Conservation (phyloP, 2,329 filamentous ascomycete genomes). For the Paracorniculantispora psalliotae region DNA sequence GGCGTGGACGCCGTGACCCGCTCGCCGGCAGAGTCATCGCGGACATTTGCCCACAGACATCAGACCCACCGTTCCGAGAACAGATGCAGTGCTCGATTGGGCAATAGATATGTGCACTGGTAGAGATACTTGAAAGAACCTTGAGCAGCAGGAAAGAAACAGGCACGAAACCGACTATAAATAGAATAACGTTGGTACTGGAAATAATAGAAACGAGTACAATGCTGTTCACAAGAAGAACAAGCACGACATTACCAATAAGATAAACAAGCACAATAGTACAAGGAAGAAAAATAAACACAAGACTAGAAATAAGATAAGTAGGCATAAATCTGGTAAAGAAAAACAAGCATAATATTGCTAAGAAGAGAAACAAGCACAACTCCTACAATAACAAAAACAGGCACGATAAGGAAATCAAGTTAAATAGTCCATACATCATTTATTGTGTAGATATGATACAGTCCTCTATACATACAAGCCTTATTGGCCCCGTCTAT, state of each 20-base stretch:
- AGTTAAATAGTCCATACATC: too few species aligned
- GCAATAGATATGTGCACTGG: too few species aligned
- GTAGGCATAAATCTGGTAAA: too few species aligned
- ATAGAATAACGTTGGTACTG: too few species aligned
- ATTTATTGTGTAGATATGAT: neutral
- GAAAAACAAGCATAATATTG: neutral
- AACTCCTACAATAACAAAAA: neutral
- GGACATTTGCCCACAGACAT: neutral
- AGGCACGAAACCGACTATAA: too few species aligned
- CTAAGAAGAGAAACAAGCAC: neutral
- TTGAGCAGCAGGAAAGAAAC: too few species aligned
- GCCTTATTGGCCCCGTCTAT: constrained; percentile 25
- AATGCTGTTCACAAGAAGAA: too few species aligned
- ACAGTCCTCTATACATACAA: neutral
- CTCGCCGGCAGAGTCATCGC: constrained; percentile 12
- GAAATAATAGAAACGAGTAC: too few species aligned
- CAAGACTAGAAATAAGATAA: neutral
- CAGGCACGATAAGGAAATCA: neutral
- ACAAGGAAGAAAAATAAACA: neutral
- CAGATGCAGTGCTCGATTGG: neutral
- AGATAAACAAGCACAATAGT: neutral
- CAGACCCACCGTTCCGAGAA: neutral
- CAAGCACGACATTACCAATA: too few species aligned
- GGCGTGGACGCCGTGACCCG: neutral
- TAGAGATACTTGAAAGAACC: too few species aligned